phyloP scores from a whole-genome alignment of 768 basidiomycete species.

The Macrolepiota dolichaula region DNA sequence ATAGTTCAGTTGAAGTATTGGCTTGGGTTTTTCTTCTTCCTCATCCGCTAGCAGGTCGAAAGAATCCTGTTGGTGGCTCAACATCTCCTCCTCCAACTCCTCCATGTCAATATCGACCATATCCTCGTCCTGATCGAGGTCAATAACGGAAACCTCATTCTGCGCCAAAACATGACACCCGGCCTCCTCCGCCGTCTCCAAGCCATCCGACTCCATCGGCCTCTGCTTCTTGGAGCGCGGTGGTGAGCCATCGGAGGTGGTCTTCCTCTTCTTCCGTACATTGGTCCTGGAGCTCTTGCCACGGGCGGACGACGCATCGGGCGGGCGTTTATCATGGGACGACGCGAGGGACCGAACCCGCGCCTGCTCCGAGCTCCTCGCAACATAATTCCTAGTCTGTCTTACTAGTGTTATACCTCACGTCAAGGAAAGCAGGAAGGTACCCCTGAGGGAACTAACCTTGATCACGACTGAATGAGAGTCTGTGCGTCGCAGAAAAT shows the following conservation, averaged over 20 bases:
- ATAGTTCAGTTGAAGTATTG: constrained; percentile 60
- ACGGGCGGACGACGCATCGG: neutral
- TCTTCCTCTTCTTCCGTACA: constrained; percentile 2
- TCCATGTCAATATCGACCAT: constrained; percentile 10
- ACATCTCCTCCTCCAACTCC: neutral
- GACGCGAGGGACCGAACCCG: neutral
- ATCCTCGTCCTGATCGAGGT: constrained; percentile 14
- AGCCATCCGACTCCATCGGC: neutral
- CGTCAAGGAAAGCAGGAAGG: neutral
- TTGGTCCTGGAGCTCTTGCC: neutral
- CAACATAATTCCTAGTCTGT: constrained; percentile 38
- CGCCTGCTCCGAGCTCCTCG: constrained; percentile 17
- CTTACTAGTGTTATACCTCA: neutral
- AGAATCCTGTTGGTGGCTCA: constrained; percentile 10
- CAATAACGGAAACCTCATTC: neutral
- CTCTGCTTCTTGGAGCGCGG: constrained; percentile 18
- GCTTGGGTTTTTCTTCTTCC: constrained; percentile 77
- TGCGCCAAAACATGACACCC: neutral
- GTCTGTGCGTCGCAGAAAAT: constrained; percentile 82
- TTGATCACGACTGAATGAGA: constrained; percentile 81
- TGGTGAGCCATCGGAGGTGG: neutral
- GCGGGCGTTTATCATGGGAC: neutral
- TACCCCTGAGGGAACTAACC: constrained; percentile 33
- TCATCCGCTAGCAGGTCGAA: constrained; percentile 45
- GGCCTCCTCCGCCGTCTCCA: neutral